phyloP scores from a whole-genome alignment of 106 monocot genomes.

The Platanthera guangdongensis region DNA sequence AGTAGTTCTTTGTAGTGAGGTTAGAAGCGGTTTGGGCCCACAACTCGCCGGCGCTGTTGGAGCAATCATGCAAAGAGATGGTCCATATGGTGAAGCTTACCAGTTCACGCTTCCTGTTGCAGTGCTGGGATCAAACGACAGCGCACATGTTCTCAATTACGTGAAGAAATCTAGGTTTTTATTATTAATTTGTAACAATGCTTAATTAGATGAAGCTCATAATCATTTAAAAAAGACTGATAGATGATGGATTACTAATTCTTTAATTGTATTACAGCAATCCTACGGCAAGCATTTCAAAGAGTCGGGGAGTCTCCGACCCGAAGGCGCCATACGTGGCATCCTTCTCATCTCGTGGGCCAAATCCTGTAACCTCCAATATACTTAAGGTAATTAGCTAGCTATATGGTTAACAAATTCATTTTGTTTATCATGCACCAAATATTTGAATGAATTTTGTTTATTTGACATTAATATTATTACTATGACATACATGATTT shows the following conservation, averaged over 20 bases:
- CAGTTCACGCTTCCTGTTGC: slow-evolving; percentile 12
- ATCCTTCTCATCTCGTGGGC: slow-evolving; percentile 28
- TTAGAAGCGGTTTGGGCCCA: slow-evolving; percentile 5
- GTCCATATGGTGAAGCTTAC: slow-evolving; percentile 4
- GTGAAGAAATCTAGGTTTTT: slow-evolving; percentile 13
- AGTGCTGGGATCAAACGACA: background rate
- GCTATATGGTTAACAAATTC: background rate
- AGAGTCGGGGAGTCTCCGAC: slow-evolving; percentile 10
- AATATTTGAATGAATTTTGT: background rate
- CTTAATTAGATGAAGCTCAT: background rate
- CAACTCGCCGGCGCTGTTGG: slow-evolving; percentile 14
- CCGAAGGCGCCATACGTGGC: slow-evolving; percentile 14
- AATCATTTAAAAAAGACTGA: background rate
- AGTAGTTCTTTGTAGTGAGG: slow-evolving; percentile 17
- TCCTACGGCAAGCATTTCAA: slow-evolving; percentile 23
- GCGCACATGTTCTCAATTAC: slow-evolving; percentile 4
- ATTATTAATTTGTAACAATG: background rate
- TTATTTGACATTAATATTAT: background rate
- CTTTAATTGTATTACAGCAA: background rate
- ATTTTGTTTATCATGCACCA: background rate
- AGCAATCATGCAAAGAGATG: slow-evolving; percentile 12
- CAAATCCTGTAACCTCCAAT: slow-evolving; percentile 11
- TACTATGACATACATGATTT: too few relatives aligned
- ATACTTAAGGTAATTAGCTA: slow-evolving; percentile 25
- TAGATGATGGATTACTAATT: too few relatives aligned